Base-by-base conservation (phyloP, 495 filamentous ascomycete species). In the Letharia lupina region DNA sequence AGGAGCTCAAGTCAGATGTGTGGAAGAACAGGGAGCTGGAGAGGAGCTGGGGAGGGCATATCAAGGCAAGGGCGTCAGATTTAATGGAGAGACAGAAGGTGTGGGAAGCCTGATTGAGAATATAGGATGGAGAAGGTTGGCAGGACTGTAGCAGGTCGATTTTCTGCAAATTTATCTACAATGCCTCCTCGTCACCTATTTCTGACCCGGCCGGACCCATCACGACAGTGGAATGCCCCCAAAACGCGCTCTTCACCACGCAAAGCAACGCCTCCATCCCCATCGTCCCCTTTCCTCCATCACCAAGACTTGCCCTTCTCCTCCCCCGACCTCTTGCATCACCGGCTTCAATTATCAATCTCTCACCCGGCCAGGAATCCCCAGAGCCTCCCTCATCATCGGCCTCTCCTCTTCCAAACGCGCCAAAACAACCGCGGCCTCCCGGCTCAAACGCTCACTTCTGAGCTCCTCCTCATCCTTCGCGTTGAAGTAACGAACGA, bases 1-100 rank as follows among this genome's bases (percentile, higher is more conserved):
- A 0, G 62, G 63, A 54, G 77, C 80, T 48, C 59, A 79, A 54
- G 75, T 78, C 0, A 77, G 81, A 67, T 74, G 86, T 76, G 84
- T 82, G 0, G 76, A 81, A 78, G 81, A 84, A 20, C 10, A 59
- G 62, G 60, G 39, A 44, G 75, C 82, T 59, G 76, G 73, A 12
- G 65, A 71, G 60, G 28, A 73, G 13, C 23, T 73, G 20, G 70
- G 73, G 44, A 76, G 33, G 23, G 39, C 31, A 4, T 18, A 28
- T 16, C 35, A 74, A 12, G 64, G 66, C 48, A 78, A 76, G 37
- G 69, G 80, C 3, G 73, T 73, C 59, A 75, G 70, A 9, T 78
- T 78, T 12, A 78, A 79, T 3, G 70, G 73, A 56, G 72, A 79
- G 16, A 61, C 83, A 39, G 70, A 72, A 23, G 82, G 81, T 73